phyloP scores from a whole-genome alignment of 2,329 filamentous ascomycete genomes.

The Pseudovirgaria hyperparasitica region DNA sequence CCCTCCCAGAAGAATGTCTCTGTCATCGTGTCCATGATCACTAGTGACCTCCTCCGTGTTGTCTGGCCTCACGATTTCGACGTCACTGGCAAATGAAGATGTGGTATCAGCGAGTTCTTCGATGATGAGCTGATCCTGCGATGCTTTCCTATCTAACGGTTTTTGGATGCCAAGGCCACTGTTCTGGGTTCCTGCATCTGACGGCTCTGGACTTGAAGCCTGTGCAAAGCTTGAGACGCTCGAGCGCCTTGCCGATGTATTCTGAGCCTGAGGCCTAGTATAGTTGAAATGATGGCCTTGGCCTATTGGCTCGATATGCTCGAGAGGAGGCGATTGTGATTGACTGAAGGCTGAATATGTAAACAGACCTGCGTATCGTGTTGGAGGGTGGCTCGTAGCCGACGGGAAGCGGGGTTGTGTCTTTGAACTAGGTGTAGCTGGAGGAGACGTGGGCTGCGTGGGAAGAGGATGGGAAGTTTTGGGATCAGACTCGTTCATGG shows the following conservation, averaged over 20 bases:
- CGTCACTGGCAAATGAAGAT: slow-evolving; percentile 23
- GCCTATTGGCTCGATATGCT: slow-evolving; percentile 24
- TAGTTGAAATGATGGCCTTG: slow-evolving; percentile 22
- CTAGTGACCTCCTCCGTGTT: slow-evolving; percentile 30
- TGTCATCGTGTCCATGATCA: slow-evolving; percentile 17
- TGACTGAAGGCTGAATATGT: too few species aligned
- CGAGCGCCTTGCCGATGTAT: slow-evolving; percentile 23
- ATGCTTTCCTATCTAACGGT: too few species aligned
- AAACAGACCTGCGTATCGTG: slow-evolving; percentile 17
- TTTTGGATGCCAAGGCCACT: too few species aligned
- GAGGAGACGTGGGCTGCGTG: slow-evolving; percentile 22
- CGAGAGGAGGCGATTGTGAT: slow-evolving; percentile 23
- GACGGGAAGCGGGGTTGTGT: slow-evolving; percentile 16
- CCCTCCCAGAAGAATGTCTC: slow-evolving; percentile 16
- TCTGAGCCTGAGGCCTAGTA: slow-evolving; percentile 20
- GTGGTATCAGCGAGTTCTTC: slow-evolving; percentile 28
- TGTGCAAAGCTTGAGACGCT: slow-evolving; percentile 21
- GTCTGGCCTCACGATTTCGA: slow-evolving; percentile 31
- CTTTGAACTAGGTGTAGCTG: slow-evolving; percentile 20
- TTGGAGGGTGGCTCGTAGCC: slow-evolving; percentile 18
- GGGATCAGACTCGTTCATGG: too few species aligned
- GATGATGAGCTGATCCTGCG: too few species aligned
- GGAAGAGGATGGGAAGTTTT: too few species aligned
- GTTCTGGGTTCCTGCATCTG: slow-evolving; percentile 16
- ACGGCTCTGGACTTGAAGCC: slow-evolving; percentile 19